Conservation (phyloP, 208 protist species). For the Trypanosoma avium region DNA sequence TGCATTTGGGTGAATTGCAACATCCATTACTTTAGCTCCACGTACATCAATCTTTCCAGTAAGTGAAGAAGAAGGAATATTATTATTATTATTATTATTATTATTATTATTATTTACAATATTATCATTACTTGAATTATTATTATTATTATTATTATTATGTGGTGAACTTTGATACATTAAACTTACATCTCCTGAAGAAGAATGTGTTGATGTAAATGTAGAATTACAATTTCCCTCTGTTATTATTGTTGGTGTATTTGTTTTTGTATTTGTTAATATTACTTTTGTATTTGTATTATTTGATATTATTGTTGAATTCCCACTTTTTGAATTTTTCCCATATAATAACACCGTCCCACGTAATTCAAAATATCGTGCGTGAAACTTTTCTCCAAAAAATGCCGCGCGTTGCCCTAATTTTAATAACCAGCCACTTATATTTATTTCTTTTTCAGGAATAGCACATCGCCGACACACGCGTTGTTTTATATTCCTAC, state of each 20-base stretch:
- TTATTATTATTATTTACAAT: constrained; percentile 8
- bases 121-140: constrained; percentile 1
- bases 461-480: constrained; percentile 20
- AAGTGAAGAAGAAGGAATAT: background rate
- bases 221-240: no score
- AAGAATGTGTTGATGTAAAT: no score
- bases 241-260: background rate
- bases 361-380: constrained; percentile 25
- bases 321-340: background rate
- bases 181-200: no score
- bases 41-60: constrained; percentile 21
- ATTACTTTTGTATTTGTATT: background rate
- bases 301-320: background rate
- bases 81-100: background rate
- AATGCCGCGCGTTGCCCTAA: constrained; percentile 12
- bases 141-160: constrained; percentile 22
- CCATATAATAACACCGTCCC: constrained; percentile 24
- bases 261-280: background rate
- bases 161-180: no score
- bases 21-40: constrained; percentile 34
- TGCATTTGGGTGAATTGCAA: constrained; percentile 31
- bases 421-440: constrained; percentile 19
- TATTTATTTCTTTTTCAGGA: constrained; percentile 13
- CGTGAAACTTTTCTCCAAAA: constrained; percentile 19
- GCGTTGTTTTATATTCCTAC: constrained; percentile 18